Conservation (phyloP, 2,329 filamentous ascomycete genomes). For the Colletotrichum eremochloae region DNA sequence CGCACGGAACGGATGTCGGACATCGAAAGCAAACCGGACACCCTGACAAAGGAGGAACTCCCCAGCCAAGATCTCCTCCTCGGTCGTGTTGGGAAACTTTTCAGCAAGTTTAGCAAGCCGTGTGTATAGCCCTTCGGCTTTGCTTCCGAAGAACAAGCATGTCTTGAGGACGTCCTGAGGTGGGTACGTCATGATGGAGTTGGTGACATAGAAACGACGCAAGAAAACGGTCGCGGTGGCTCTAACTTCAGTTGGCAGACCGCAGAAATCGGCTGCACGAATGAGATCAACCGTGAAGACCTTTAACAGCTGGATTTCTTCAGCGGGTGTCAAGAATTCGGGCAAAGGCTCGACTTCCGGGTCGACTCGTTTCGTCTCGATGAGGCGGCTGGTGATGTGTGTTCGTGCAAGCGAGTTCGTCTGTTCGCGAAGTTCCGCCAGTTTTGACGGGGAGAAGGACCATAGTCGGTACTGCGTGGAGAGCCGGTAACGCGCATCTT, state of each 20-base stretch:
- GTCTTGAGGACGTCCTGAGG: conserved; percentile 91
- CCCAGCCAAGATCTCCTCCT: conserved; percentile 87
- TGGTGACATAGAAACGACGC: conserved; percentile 94
- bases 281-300: conserved; percentile 77
- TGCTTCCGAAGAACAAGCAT: conserved; percentile 91
- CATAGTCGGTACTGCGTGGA: conserved; percentile 93
- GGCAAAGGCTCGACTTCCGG: conserved; percentile 60
- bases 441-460: conserved; percentile 85
- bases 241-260: conserved; percentile 57
- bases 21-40: conserved; percentile 92
- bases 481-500: conserved; percentile 91
- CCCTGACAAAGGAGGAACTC: conserved; percentile 95
- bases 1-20: conserved; percentile 89
- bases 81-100: conserved; percentile 76
- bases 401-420: conserved; percentile 81
- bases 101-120: conserved; percentile 73
- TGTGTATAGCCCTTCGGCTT: conserved; percentile 88
- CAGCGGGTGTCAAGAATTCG: conserved; percentile 85
- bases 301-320: conserved; percentile 85
- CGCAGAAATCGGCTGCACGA: conserved; percentile 67
- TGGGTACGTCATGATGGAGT: conserved; percentile 96
- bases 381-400: conserved; percentile 72
- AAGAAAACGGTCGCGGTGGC: conserved; percentile 91
- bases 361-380: conserved; percentile 50
- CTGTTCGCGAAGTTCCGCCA: conserved; percentile 78